phyloP scores from a whole-genome alignment of 495 filamentous ascomycete genomes.

The Barbatosphaeria neglecta region DNA sequence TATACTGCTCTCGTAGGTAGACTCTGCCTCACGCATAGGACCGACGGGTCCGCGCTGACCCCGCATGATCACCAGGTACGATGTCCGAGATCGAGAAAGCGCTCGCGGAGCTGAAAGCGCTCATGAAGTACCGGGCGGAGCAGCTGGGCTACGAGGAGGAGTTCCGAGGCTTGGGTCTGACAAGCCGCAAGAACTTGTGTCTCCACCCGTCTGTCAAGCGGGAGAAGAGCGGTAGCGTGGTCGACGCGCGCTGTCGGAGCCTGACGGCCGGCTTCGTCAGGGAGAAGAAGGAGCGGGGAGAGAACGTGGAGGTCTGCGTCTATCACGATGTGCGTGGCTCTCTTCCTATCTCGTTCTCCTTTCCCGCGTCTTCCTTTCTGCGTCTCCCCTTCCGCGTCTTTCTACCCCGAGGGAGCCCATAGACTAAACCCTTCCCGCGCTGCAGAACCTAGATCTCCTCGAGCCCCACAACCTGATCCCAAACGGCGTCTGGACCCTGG shows the following conservation, averaged over 20 bases:
- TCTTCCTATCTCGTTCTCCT: no score
- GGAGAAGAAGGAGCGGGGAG: conserved; percentile 88
- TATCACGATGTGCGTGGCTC: conserved; percentile 75
- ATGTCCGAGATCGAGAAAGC: conserved; percentile 97
- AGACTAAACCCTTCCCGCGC: conserved; percentile 1
- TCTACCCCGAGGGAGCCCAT: background rate
- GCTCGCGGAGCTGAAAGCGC: conserved; percentile 72
- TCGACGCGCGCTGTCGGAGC: conserved; percentile 90
- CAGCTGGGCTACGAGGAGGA: conserved; percentile 83
- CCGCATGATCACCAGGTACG: conserved; percentile 33
- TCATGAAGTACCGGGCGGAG: conserved; percentile 88
- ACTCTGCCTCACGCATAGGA: conserved; percentile 1
- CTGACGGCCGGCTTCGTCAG: conserved; percentile 94
- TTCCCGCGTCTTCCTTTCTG: no score
- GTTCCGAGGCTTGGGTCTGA: conserved; percentile 82
- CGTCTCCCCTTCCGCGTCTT: background rate
- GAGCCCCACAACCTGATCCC: conserved; percentile 92
- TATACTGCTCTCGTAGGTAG: conserved; percentile 84
- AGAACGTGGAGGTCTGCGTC: conserved; percentile 85
- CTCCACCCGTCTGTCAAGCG: conserved; percentile 89
- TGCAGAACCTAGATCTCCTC: conserved; percentile 79
- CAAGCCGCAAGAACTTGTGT: conserved; percentile 94
- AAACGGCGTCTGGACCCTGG: conserved; percentile 91
- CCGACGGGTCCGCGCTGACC: background rate
- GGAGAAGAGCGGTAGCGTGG: conserved; percentile 87